Evolutionary conservation across 805 yeast species (phyloP), one percentile per base, ranked within the genome.

Genomic region (Starmerella stigmatis): DNA sequence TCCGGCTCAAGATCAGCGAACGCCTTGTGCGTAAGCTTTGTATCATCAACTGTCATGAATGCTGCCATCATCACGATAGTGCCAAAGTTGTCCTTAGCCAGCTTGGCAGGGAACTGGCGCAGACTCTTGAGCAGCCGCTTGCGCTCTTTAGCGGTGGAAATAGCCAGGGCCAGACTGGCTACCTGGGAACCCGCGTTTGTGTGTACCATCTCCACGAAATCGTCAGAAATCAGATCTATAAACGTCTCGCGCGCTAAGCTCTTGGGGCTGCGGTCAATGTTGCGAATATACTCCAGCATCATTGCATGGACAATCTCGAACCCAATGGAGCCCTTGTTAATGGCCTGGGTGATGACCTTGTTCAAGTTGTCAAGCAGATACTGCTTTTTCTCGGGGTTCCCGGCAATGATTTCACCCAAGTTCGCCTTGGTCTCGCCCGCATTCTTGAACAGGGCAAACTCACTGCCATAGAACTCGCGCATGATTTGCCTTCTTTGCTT

Each of bases 381-480:
- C 45, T 72, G 79, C 62, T 82, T 76, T 71, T 84, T 86, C 61
- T 88, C 96, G 15, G 81, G 73, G 51, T 77, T 73, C 53, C 77
- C 85, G 15, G 62, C 63, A 47, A 81, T 72, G 34, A 83, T 76
- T 41, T 85, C 88, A 47, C 72, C 68, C 43, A 89, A 73, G 12
- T 74, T 67, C 59, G 78, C 72, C 36, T 72, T 74, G 42, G 71
- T 75, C 49, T 73, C 72, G 35, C 82, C 86, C 10, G 79, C 70
- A 43, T 85, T 89, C 63, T 75, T 79, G 69, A 89, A 89, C 11
- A 85, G 78, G 17, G 96, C 96, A 62, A 81, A 89, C 66, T 86
- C 94, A 11, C 95, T 75, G 44, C 97, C 98, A 86, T 94, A 89
- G 62, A 89, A 89, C 67, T 89, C 98, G 65, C 92, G 78, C 54